Evolutionary conservation across 805 yeast species (phyloP), one percentile per base, ranked within the genome.

Genomic region (Starmerella stigmatis): DNA sequence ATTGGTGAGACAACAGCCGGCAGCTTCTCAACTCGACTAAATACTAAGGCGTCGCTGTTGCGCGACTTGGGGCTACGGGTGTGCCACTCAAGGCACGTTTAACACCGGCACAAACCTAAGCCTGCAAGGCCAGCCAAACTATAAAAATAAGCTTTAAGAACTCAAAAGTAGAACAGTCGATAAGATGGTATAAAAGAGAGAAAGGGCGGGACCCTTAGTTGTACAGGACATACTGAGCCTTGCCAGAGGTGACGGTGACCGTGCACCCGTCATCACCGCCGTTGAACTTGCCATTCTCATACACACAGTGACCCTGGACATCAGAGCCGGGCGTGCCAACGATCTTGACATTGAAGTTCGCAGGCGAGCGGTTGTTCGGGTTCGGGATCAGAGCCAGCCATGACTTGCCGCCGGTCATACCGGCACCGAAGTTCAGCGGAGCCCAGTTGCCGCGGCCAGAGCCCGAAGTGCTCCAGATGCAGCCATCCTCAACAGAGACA

Each of bases 381-480:
- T 89, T 89, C 67, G 96, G 96, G 68, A 86, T 85, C 67, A 89
- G 71, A 7, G 96, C 85, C 58, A 89, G 68, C 74, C 85, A 88
- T 44, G 94, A 72, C 58, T 76, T 70, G 51, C 84, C 83, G 56
- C 63, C 65, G 50, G 83, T 70, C 67, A 74, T 72, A 62, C 97
- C 96, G 42, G 96, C 86, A 65, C 98, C 98, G 59, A 92, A 72
- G 68, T 81, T 84, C 56, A 89, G 72, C 58, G 97, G 97, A 54
- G 97, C 94, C 96, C 96, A 89, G 83, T 89, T 89, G 70, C 98
- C 98, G 54, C 83, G 67, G 59, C 79, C 81, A 30, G 88, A 73
- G 53, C 85, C 85, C 6, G 72, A 58, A 44, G 76, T 63, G 64
- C 96, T 94, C 98, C 98, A 89, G 57, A 82, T 66, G 73, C 98